Conservation (phyloP, 2,329 filamentous ascomycete species). For the Fusarium setosum region DNA sequence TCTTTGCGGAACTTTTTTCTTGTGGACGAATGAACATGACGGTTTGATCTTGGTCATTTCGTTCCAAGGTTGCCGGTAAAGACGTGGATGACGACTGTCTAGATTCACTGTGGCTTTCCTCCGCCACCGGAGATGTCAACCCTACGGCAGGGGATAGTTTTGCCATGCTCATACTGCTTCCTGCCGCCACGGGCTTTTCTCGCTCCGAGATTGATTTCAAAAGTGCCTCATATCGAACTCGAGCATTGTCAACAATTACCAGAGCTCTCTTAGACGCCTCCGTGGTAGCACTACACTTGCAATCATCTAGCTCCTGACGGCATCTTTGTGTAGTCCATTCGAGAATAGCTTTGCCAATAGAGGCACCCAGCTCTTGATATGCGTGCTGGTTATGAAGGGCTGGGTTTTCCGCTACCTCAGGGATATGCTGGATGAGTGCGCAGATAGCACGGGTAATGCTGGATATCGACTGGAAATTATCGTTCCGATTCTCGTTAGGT, state of each 20-base stretch:
- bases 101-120: too few relatives aligned
- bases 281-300: too few relatives aligned
- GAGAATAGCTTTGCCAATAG: background rate
- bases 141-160: background rate
- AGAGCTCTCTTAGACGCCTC: background rate
- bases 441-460: background rate
- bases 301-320: background rate
- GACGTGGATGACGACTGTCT: too few relatives aligned
- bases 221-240: background rate
- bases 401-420: background rate
- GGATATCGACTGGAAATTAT: background rate
- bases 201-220: background rate
- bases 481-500: background rate
- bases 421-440: background rate
- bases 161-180: background rate
- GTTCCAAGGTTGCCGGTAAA: too few relatives aligned
- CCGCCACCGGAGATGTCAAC: too few relatives aligned
- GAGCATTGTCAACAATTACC: too few relatives aligned
- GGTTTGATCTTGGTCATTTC: too few relatives aligned
- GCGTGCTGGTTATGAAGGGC: background rate
- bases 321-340: background rate
- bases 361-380: background rate
- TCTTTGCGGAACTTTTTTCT: too few relatives aligned
- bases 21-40: too few relatives aligned
- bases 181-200: background rate